Conservation (phyloP, 2,329 filamentous ascomycete genomes). For the Sporothrix mexicana region DNA sequence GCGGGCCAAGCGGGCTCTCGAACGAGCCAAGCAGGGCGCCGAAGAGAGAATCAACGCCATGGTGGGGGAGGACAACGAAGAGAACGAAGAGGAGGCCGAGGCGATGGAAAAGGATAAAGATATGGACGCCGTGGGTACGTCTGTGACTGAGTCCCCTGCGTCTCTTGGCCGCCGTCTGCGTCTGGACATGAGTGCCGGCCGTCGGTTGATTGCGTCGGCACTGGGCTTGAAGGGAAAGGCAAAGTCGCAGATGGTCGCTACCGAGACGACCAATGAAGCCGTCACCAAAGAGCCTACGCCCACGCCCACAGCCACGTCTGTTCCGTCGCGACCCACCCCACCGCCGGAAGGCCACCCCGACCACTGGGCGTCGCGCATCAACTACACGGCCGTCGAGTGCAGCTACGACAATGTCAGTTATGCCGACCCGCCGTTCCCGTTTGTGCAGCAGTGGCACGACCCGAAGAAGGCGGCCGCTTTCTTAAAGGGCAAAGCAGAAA, state of each 20-base stretch:
- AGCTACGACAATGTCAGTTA: constrained; percentile 70
- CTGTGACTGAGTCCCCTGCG: not conserved
- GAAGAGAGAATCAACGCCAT: not conserved
- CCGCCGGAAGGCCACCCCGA: constrained; percentile 45
- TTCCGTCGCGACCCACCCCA: not conserved
- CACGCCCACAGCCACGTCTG: not conserved
- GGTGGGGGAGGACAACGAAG: not conserved
- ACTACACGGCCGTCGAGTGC: constrained; percentile 82
- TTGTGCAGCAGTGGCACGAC: constrained; percentile 85
- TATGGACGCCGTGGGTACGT: not conserved
- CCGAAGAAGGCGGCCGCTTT: constrained; percentile 43
- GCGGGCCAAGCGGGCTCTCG: constrained; percentile 46
- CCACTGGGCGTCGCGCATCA: constrained; percentile 76
- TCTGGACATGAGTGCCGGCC: constrained; percentile 19
- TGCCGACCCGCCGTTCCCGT: constrained; percentile 84
- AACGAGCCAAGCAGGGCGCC: not conserved
- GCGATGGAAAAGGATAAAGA: too few species aligned
- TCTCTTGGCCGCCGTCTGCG: constrained; percentile 2
- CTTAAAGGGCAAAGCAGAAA: too few species aligned
- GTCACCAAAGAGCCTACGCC: not conserved
- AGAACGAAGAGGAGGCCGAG: not conserved
- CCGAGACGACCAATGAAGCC: not conserved
- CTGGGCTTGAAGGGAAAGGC: not conserved
- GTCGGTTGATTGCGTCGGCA: not conserved
- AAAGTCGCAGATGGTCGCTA: not conserved